A percentile compares a stretch with the other conserved stretches of the same genome.
Conservation (phyloP, 306 rosid species). For the Ceratonia siliqua region DNA sequence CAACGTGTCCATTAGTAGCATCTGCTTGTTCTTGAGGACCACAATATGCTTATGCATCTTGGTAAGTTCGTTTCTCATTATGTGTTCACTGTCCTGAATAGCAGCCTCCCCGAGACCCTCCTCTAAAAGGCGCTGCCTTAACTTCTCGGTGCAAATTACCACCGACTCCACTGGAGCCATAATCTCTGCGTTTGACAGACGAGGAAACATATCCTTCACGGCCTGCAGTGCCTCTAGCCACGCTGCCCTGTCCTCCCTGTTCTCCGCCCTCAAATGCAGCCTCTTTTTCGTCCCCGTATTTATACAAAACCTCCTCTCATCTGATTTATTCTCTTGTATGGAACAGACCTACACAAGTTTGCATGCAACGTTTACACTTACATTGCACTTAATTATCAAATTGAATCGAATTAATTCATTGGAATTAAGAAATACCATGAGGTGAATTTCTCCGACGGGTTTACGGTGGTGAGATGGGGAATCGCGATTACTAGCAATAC, state of each 20-base stretch:
- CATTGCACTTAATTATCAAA: neutral
- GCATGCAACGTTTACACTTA: neutral
- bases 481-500: constrained; percentile 24
- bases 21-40: constrained; percentile 80
- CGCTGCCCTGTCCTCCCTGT: constrained; percentile 39
- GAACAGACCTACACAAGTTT: constrained; percentile 46
- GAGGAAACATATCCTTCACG: constrained; percentile 70
- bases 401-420: neutral
- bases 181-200: constrained; percentile 66
- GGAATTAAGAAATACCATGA: constrained; percentile 36
- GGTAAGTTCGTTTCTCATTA: constrained; percentile 65
- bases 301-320: constrained; percentile 48
- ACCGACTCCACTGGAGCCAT: constrained; percentile 58
- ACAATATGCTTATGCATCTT: constrained; percentile 63
- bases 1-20: constrained; percentile 65
- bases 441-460: constrained; percentile 53
- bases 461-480: constrained; percentile 35
- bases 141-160: constrained; percentile 54
- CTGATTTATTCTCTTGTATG: constrained; percentile 43
- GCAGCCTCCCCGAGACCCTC: constrained; percentile 68
- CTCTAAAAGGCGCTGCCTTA: constrained; percentile 55
- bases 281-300: constrained; percentile 58
- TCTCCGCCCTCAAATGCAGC: constrained; percentile 55
- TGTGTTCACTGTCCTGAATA: constrained; percentile 70
- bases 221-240: constrained; percentile 54